Conservation (phyloP, 345 rosid genomes). For the Draba incana region DNA sequence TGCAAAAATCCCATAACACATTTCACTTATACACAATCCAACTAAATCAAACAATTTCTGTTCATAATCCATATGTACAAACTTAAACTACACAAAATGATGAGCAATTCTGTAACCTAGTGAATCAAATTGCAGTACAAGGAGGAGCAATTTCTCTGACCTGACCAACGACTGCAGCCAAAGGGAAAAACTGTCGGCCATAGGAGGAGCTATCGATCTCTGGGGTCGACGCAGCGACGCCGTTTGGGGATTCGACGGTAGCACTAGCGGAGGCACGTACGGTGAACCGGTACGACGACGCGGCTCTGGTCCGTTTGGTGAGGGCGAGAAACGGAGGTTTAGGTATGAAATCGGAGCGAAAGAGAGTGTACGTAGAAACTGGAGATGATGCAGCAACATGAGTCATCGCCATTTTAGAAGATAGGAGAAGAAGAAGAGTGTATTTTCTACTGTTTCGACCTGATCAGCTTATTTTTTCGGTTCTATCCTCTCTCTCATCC, state of each 20-base stretch:
- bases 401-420: slow-evolving; percentile 41
- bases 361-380: slow-evolving; percentile 22
- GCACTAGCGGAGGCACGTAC: slow-evolving; percentile 41
- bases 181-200: slow-evolving; percentile 80
- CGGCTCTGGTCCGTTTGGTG: slow-evolving; percentile 32
- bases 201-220: slow-evolving; percentile 46
- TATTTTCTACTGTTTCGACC: slow-evolving; percentile 24
- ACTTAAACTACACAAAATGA: no score
- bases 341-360: slow-evolving; percentile 30
- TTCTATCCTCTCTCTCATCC: slow-evolving; percentile 28
- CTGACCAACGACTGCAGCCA: slow-evolving; percentile 97
- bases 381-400: slow-evolving; percentile 36
- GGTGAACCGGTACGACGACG: slow-evolving; percentile 28
- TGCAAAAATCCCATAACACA: no score
- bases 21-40: no score
- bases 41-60: neutral
- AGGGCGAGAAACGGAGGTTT: slow-evolving; percentile 36
- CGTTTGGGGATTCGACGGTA: slow-evolving; percentile 54
- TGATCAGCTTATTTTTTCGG: slow-evolving; percentile 28
- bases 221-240: slow-evolving; percentile 46
- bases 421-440: slow-evolving; percentile 26
- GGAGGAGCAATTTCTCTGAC: slow-evolving; percentile 41
- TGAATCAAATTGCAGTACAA: slow-evolving; percentile 13
- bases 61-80: no score
- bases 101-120: neutral